Percentiles rank a stretch among this genome's conserved stretches.
These are phyloP conservation scores for Pichia heedii DNA, from an alignment of 805 yeast genomes.

Conservation along the genomic window DNA sequence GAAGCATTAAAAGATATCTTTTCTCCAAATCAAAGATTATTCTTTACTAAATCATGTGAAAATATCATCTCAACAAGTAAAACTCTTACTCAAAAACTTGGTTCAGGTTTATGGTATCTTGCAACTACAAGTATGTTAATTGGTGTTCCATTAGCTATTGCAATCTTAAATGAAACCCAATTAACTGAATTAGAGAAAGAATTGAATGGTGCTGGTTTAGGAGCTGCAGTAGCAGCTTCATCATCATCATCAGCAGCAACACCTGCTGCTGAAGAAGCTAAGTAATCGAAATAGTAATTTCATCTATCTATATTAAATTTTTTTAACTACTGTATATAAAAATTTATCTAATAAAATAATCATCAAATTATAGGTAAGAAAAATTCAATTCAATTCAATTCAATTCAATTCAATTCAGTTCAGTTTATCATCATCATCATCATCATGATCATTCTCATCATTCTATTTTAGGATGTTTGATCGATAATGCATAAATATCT, in stretches of 20 bases:
- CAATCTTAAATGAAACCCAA: slow-evolving; percentile 89
- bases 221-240: slow-evolving; percentile 9
- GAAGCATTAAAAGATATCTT: slow-evolving; percentile 86
- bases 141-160: slow-evolving; percentile 87
- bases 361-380: no score
- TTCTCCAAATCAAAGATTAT: slow-evolving; percentile 75
- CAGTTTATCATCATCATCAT: background rate
- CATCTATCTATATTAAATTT: background rate
- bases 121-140: slow-evolving; percentile 77
- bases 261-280: slow-evolving; percentile 7
- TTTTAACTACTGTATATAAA: slow-evolving; percentile 3
- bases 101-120: slow-evolving; percentile 74
- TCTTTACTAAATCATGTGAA: slow-evolving; percentile 23
- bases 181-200: slow-evolving; percentile 90
- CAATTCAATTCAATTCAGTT: no score
- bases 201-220: slow-evolving; percentile 30
- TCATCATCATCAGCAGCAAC: slow-evolving; percentile 9
- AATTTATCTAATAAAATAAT: background rate
- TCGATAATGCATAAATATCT: slow-evolving; percentile 78
- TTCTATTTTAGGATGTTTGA: slow-evolving; percentile 64
- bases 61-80: slow-evolving; percentile 34
- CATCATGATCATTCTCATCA: slow-evolving; percentile 2
- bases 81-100: slow-evolving; percentile 49
- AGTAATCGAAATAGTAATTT: background rate
- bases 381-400: no score